phyloP scores from a whole-genome alignment of 139 green algal species.

The Chlamydomonas schloesseri region DNA sequence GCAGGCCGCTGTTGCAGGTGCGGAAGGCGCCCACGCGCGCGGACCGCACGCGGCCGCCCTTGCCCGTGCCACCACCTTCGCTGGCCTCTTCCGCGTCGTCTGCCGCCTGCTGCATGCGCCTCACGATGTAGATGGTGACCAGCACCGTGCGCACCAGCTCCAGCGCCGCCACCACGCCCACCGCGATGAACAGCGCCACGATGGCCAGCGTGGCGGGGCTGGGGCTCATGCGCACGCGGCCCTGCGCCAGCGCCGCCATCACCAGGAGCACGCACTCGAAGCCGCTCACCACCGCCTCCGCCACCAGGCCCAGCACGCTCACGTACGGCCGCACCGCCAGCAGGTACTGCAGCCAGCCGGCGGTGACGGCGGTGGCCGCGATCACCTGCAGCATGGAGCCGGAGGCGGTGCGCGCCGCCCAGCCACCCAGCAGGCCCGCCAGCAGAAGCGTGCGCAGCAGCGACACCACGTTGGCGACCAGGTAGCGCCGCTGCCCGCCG shows the following conservation, averaged over 20 bases:
- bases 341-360: neutral
- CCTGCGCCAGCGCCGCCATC: neutral
- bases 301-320: neutral
- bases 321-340: conserved; percentile 8
- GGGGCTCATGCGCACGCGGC: neutral
- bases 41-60: too few relatives aligned
- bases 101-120: too few relatives aligned
- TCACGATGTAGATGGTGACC: neutral
- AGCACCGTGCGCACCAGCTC: neutral
- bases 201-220: neutral
- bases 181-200: neutral
- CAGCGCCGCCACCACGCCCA: neutral
- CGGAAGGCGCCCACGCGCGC: too few relatives aligned
- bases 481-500: neutral
- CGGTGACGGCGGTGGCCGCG: neutral
- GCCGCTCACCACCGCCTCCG: neutral
- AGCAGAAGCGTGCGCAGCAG: neutral
- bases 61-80: too few relatives aligned
- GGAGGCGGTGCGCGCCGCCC: neutral
- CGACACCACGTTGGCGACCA: conserved; percentile 9
- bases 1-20: too few relatives aligned
- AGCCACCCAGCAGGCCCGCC: neutral
- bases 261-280: neutral
- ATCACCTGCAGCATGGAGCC: neutral
- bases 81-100: too few relatives aligned